Evolutionary conservation across 2,329 filamentous ascomycete species (phyloP).

Genomic region (Calonectria fujianensis): DNA sequence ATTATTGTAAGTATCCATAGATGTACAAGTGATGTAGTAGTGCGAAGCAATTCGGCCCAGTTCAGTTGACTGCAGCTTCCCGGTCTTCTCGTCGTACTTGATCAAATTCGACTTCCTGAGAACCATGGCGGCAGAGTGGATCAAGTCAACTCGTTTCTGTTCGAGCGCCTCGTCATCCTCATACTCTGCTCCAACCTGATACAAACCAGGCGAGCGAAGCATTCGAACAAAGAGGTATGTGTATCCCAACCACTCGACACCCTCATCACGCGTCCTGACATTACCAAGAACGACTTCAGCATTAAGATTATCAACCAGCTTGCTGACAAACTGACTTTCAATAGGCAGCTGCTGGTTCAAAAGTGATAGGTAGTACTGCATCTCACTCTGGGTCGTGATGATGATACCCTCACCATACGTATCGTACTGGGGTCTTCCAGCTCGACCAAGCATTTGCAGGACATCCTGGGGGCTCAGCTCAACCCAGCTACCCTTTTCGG

Average conservation of each 20-base stretch:
- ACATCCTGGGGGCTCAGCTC: constrained; percentile 98
- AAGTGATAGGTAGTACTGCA: constrained; percentile 97
- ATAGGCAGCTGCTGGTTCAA: constrained; percentile 98
- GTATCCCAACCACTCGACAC: constrained; percentile 99
- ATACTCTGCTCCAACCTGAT: constrained; percentile 97
- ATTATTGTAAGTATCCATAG: constrained; percentile 97
- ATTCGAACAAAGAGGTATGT: constrained; percentile 98
- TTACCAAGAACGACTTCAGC: constrained; percentile 97
- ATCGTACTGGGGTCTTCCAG: constrained; percentile 96
- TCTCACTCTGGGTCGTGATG: constrained; percentile 94
- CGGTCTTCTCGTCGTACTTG: constrained; percentile 96
- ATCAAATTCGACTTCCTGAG: constrained; percentile 91
- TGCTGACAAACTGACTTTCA: constrained; percentile 95
- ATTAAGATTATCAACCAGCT: constrained; percentile 95
- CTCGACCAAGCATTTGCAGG: constrained; percentile 98
- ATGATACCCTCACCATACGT: constrained; percentile 99
- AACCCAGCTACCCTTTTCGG: constrained; percentile 99
- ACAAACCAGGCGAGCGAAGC: constrained; percentile 94
- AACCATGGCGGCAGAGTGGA: constrained; percentile 93
- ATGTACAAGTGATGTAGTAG: constrained; percentile 97
- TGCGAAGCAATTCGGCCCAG: constrained; percentile 97
- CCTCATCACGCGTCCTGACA: constrained; percentile 92
- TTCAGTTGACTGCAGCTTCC: constrained; percentile 92
- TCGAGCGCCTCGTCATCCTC: constrained; percentile 93
- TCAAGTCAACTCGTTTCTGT: constrained; percentile 97